Percentiles rank a stretch among this genome's conserved stretches.
Evolutionary conservation across 371 early-diverging fungal genomes (phyloP).

Genomic region (Chytridiales sp.): DNA sequence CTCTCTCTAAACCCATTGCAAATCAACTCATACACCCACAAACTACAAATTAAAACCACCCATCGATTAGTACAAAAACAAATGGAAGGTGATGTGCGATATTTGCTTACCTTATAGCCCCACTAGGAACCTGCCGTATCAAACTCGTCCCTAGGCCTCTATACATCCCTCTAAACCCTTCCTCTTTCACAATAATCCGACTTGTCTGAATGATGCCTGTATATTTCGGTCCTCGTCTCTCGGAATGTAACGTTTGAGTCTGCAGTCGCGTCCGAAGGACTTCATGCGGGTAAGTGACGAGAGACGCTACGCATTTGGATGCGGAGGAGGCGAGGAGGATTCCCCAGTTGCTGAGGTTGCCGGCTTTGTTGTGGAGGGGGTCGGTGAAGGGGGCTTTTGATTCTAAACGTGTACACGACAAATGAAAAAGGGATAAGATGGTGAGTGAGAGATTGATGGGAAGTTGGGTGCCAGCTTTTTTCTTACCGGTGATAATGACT

Average conservation of each 20-base stretch:
- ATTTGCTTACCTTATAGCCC: conserved; percentile 10
- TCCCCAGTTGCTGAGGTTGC: conserved; percentile 26
- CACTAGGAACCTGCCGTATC: conserved; percentile 23
- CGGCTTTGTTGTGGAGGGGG: background rate
- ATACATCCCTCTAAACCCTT: conserved; percentile 24
- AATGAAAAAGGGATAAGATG: background rate
- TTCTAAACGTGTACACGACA: background rate
- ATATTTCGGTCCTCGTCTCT: conserved; percentile 19
- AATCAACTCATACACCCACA: conserved; percentile 25
- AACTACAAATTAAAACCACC: background rate
- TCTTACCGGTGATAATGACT: conserved; percentile 23
- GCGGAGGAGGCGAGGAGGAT: conserved; percentile 76
- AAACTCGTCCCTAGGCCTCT: conserved; percentile 22
- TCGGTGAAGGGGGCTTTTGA: background rate
- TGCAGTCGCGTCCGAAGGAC: conserved; percentile 84
- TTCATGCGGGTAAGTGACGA: conserved; percentile 90
- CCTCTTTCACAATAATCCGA: conserved; percentile 19
- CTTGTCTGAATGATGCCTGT: conserved; percentile 23
- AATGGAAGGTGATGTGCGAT: background rate
- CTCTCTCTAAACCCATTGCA: too few relatives aligned
- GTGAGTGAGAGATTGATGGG: background rate
- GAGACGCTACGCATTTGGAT: conserved; percentile 86
- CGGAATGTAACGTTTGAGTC: conserved; percentile 62
- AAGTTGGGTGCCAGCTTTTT: background rate
- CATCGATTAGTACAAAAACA: background rate